phyloP scores from a whole-genome alignment of 2,329 filamentous ascomycete genomes.

The Epichloe sp. region DNA sequence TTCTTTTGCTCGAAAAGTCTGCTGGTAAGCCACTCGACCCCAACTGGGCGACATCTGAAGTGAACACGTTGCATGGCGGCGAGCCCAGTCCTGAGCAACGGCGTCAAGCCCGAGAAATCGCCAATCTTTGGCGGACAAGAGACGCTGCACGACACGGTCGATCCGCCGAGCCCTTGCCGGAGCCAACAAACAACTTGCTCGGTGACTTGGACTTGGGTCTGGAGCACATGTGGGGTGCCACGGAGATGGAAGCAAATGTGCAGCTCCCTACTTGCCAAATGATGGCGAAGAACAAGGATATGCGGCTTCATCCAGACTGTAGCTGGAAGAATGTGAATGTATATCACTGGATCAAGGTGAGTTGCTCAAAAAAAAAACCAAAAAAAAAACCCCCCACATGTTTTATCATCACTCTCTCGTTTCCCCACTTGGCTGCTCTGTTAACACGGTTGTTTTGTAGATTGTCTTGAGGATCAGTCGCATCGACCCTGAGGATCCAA shows the following conservation, averaged over 20 bases:
- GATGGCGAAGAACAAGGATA: slow-evolving; percentile 58
- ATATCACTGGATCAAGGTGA: slow-evolving; percentile 90
- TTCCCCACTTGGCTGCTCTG: not conserved
- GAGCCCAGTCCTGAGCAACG: slow-evolving; percentile 47
- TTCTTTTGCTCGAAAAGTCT: slow-evolving; percentile 76
- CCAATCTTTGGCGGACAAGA: slow-evolving; percentile 37
- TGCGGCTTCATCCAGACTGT: slow-evolving; percentile 72
- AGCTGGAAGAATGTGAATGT: slow-evolving; percentile 91
- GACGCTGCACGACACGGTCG: slow-evolving; percentile 33
- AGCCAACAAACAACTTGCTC: slow-evolving; percentile 55
- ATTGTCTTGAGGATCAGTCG: slow-evolving; percentile 89
- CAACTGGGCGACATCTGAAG: slow-evolving; percentile 60
- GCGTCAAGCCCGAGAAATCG: slow-evolving; percentile 32
- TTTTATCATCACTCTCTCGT: not conserved
- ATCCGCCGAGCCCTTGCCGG: slow-evolving; percentile 30
- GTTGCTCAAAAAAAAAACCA: slow-evolving; percentile 9
- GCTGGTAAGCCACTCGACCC: slow-evolving; percentile 65
- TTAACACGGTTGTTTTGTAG: slow-evolving; percentile 26
- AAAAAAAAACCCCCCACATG: too few relatives aligned
- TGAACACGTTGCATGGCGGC: slow-evolving; percentile 67
- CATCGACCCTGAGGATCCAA: slow-evolving; percentile 62
- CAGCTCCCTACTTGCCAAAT: slow-evolving; percentile 80
- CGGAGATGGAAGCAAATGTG: slow-evolving; percentile 89
- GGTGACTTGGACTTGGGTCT: slow-evolving; percentile 61
- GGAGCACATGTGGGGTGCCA: slow-evolving; percentile 69